These are phyloP conservation scores for Chlamydomonas schloesseri DNA, from an alignment of 139 green algal species.

Conservation along the genomic window DNA sequence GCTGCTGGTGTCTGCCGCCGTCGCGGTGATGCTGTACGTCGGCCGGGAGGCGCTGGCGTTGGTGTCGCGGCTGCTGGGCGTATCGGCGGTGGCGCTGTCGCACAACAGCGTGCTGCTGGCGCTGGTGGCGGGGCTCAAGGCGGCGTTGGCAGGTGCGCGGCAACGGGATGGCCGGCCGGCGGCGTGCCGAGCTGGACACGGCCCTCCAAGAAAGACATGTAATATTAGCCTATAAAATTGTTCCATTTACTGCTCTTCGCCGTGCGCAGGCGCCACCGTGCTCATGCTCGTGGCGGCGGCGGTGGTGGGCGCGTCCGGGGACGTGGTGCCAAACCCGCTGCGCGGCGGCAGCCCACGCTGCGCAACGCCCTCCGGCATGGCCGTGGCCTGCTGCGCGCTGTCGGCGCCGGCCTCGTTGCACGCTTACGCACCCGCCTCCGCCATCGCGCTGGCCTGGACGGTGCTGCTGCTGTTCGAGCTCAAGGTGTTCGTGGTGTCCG, in stretches of 20 bases:
- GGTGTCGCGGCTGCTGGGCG: neutral
- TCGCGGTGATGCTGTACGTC: conserved; percentile 13
- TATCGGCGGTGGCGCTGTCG: conserved; percentile 3
- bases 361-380: neutral
- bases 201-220: too few species aligned
- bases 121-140: neutral
- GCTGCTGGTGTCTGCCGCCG: neutral
- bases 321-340: conserved; percentile 33
- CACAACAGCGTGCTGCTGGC: neutral
- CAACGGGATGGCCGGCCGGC: too few species aligned
- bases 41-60: neutral
- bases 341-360: conserved; percentile 18
- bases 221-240: too few species aligned
- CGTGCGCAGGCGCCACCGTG: neutral
- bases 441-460: conserved; percentile 5
- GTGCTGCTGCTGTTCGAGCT: conserved; percentile 36
- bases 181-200: too few species aligned
- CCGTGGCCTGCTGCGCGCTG: conserved; percentile 17
- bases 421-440: conserved; percentile 8
- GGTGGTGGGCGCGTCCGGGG: conserved; percentile 1
- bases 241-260: too few species aligned
- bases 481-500: conserved; percentile 34
- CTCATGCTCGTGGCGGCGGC: neutral
- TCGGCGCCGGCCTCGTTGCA: conserved; percentile 4
- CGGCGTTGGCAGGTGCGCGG: too few species aligned